Conservation (phyloP, 305 asterid genomes). For the Plantago rigida region DNA sequence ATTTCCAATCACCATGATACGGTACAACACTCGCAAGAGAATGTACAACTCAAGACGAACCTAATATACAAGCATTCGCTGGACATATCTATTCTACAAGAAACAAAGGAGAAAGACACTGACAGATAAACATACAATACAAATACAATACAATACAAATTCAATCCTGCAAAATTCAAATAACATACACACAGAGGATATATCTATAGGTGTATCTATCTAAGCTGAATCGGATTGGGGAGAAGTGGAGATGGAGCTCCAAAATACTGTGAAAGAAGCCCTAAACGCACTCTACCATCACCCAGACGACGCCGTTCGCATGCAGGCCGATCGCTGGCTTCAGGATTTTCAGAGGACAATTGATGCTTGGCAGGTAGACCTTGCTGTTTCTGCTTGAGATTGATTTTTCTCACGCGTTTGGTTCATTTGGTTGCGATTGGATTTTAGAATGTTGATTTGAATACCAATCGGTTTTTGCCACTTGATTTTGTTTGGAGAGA, state of each 20-base stretch:
- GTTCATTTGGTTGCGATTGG: not conserved
- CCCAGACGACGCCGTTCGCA: conserved; percentile 86
- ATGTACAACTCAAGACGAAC: not conserved
- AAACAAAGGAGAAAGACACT: not conserved
- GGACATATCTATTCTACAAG: not conserved
- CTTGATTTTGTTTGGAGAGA: not conserved
- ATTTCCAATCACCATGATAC: no score
- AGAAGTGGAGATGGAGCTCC: conserved; percentile 59
- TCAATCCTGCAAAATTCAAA: not conserved
- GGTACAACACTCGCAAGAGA: not conserved
- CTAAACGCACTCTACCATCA: conserved; percentile 94
- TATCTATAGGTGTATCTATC: not conserved
- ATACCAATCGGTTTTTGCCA: not conserved
- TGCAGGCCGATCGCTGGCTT: conserved; percentile 97
- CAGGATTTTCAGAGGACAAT: conserved; percentile 89
- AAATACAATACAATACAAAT: not conserved
- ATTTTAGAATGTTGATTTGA: not conserved
- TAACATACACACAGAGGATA: not conserved
- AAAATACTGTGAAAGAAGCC: conserved; percentile 89
- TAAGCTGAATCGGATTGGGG: conserved; percentile 23
- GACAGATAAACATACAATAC: not conserved
- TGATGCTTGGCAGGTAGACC: conserved; percentile 94
- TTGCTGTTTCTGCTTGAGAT: not conserved
- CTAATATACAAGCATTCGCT: not conserved
- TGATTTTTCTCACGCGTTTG: not conserved